These are phyloP conservation scores for Cercospora sp. DNA, from an alignment of 2,329 filamentous ascomycete species.

Conservation along the genomic window DNA sequence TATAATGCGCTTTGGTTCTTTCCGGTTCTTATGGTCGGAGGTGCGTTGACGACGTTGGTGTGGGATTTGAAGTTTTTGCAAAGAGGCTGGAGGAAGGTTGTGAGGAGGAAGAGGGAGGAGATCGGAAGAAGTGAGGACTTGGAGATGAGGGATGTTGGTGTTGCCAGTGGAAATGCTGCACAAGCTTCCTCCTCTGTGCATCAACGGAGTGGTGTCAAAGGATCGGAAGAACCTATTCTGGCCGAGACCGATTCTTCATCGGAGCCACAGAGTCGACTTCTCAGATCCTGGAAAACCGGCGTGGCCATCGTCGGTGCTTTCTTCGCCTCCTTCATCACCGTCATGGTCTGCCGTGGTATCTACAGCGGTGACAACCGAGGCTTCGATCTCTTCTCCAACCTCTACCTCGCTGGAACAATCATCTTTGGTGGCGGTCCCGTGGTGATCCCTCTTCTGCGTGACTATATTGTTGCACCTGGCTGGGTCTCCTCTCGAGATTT, in stretches of 20 bases:
- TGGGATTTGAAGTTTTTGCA: slow-evolving; percentile 51
- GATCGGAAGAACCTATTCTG: not conserved
- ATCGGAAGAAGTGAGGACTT: not conserved
- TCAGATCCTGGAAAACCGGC: slow-evolving; percentile 37
- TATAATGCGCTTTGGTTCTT: slow-evolving; percentile 78
- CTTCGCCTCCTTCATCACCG: slow-evolving; percentile 54
- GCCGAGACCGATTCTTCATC: not conserved
- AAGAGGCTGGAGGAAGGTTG: not conserved
- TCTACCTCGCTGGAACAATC: slow-evolving; percentile 70
- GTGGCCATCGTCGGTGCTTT: slow-evolving; percentile 48
- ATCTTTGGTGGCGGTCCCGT: slow-evolving; percentile 51
- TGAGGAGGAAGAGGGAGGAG: not conserved
- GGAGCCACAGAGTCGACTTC: not conserved
- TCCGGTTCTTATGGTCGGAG: slow-evolving; percentile 60
- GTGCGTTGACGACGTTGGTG: slow-evolving; percentile 54
- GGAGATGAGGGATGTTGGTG: not conserved
- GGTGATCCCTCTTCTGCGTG: slow-evolving; percentile 47
- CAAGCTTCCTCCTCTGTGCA: not conserved
- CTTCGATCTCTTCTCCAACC: slow-evolving; percentile 67
- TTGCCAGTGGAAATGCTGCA: not conserved
- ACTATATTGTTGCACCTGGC: slow-evolving; percentile 60
- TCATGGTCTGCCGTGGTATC: slow-evolving; percentile 54
- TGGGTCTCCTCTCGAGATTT: slow-evolving; percentile 73
- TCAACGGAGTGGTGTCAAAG: not conserved
- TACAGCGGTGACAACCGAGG: slow-evolving; percentile 47